A percentile compares a stretch with the other conserved stretches of the same genome.
phyloP scores from a whole-genome alignment of 2,329 filamentous ascomycete species.

The Pseudopyrenochaeta lycopersici region DNA sequence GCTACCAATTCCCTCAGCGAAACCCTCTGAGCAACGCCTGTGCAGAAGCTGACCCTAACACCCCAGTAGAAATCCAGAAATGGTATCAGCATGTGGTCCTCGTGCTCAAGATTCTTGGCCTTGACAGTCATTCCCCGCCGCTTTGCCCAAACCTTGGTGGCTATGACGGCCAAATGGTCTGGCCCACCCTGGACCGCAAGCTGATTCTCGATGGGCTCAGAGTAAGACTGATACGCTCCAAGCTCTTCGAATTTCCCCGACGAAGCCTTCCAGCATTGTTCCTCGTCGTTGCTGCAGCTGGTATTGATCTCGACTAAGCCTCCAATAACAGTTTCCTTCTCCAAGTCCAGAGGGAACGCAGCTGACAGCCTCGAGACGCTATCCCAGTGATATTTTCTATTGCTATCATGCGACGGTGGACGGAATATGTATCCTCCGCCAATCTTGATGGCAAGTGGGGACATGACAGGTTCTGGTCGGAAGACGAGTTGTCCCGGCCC shows the following conservation, averaged over 20 bases:
- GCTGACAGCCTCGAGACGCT: too few relatives aligned
- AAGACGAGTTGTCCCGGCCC: too few relatives aligned
- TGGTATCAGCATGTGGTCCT: constrained; percentile 1
- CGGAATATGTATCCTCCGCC: too few relatives aligned
- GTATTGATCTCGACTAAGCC: neutral
- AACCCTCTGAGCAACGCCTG: constrained; percentile 25
- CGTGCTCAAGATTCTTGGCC: neutral
- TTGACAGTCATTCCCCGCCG: constrained; percentile 2
- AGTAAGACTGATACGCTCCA: neutral
- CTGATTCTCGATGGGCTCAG: constrained; percentile 6
- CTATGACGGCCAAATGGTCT: constrained; percentile 4
- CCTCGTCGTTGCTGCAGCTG: constrained; percentile 1
- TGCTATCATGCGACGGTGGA: too few relatives aligned
- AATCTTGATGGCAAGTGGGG: too few relatives aligned
- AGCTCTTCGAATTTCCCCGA: neutral
- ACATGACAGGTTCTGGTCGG: too few relatives aligned
- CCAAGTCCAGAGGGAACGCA: too few relatives aligned
- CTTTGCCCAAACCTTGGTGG: constrained; percentile 8
- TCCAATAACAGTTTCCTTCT: neutral
- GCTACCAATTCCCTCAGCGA: constrained; percentile 21
- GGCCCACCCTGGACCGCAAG: constrained; percentile 13
- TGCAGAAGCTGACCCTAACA: constrained; percentile 33
- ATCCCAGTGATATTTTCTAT: too few relatives aligned
- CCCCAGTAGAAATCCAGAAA: constrained; percentile 18
- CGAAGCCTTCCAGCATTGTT: neutral